A percentile compares a stretch with the other conserved stretches of the same genome.
Evolutionary conservation across 2,329 filamentous ascomycete genomes (phyloP).

Genomic region (Trichoderma koningiopsis): DNA sequence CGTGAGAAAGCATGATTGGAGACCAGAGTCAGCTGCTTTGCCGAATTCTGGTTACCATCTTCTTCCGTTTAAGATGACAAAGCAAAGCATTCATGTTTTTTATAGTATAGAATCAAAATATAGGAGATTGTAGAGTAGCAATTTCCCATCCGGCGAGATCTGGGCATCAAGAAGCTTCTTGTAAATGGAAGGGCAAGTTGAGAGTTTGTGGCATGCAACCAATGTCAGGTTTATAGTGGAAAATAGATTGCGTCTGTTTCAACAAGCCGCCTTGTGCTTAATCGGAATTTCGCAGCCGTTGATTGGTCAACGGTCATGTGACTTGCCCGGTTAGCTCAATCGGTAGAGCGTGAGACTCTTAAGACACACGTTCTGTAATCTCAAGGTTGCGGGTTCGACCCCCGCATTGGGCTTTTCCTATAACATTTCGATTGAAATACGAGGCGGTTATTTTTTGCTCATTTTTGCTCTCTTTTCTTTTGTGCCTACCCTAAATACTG

Average conservation of each 20-base stretch:
- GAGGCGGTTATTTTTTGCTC: background rate
- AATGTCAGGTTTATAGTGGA: background rate
- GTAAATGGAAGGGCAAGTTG: too few species aligned
- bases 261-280: background rate
- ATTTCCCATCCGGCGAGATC: too few species aligned
- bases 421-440: slow-evolving; percentile 27
- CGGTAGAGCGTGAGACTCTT: slow-evolving; percentile 73
- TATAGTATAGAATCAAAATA: too few species aligned
- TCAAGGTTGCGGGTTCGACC: slow-evolving; percentile 61
- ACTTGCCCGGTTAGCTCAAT: slow-evolving; percentile 43
- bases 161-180: too few species aligned
- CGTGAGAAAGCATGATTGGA: too few species aligned
- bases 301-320: background rate
- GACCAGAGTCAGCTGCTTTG: too few species aligned
- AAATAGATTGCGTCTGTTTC: background rate
- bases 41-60: too few species aligned
- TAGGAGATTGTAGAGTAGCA: too few species aligned
- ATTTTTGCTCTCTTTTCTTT: background rate
- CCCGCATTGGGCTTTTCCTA: slow-evolving; percentile 47
- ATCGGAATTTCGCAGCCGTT: background rate
- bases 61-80: too few species aligned
- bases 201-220: too few species aligned
- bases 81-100: too few species aligned
- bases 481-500: background rate
- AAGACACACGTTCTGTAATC: slow-evolving; percentile 37